Base-by-base conservation (phyloP, 2,329 filamentous ascomycete genomes). In the Sphaerulina musiva region DNA sequence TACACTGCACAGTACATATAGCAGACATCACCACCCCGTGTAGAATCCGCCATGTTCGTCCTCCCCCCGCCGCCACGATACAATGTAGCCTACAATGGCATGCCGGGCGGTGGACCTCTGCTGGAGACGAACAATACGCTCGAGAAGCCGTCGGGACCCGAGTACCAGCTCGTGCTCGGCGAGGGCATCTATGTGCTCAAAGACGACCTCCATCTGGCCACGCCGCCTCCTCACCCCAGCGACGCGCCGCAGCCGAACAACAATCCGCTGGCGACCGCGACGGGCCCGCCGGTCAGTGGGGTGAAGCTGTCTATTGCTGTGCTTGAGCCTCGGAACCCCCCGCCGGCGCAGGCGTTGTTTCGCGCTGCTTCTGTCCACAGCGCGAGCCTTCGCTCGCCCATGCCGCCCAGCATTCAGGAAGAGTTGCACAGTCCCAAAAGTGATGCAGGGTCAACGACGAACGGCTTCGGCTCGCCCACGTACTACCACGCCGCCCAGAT, bases 91-190 rank as follows among this genome's bases (percentile, higher is more conserved):
- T 71, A 87, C 75, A 84, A 85, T 63, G 82, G 82, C 50, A 62
- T 67, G 60, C 80, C 85, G 51, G 82, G 82, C 61, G 80, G 84
- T 66, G 84, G 84, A 58, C 78, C 83, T 48, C 82, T 95, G 71
- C 86, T 95, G 67, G 93, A 98, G 78, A 96, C 92, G 51, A 95
- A 93, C 73, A 98, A 97, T 69, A 86, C 84, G 39, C 76, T 98
- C 58, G 83, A 82, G 54, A 86, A 87, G 65, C 92, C 89, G 23
- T 83, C 83, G 36, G 88, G 88, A 4, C 81, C 87, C 23, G 91
- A 95, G 64, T 89, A 89, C 72, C 88, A 95, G 69, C 85, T 98
- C 62, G 83, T 95, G 42, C 90, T 92, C 46, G 93, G 92, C 71
- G 93, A 98, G 83, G 93, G 91, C 66, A 92, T 88, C 57, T 98